Percentiles rank a stretch among this genome's conserved stretches.
phyloP scores from a whole-genome alignment of 257 asterid genomes.

The Echites panduratus region DNA sequence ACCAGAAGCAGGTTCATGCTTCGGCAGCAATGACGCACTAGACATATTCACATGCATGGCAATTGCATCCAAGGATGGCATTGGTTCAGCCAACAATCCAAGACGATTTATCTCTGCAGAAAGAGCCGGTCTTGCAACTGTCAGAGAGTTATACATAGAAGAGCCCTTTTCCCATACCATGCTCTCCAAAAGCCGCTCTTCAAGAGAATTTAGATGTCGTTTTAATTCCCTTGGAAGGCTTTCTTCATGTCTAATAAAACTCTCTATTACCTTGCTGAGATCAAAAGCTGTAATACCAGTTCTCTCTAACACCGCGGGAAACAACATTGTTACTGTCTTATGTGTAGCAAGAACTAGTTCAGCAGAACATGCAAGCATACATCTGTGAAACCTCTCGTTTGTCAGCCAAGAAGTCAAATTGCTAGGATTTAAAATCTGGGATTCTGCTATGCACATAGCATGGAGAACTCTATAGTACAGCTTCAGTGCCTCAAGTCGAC shows the following conservation, averaged over 20 bases:
- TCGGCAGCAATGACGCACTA: slow-evolving; percentile 35
- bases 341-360: slow-evolving; percentile 99
- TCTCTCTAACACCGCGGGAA: slow-evolving; percentile 93
- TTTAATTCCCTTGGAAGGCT: slow-evolving; percentile 95
- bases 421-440: slow-evolving; percentile 65
- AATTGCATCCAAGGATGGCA: slow-evolving; percentile 96
- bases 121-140: slow-evolving; percentile 77
- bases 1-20: slow-evolving; percentile 59
- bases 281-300: slow-evolving; percentile 98
- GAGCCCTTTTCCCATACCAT: slow-evolving; percentile 99
- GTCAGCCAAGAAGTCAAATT: slow-evolving; percentile 83
- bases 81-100: slow-evolving; percentile 93
- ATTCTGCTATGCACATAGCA: slow-evolving; percentile 89
- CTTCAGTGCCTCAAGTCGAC: slow-evolving; percentile 85
- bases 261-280: slow-evolving; percentile 97
- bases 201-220: slow-evolving; percentile 89
- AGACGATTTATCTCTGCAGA: slow-evolving; percentile 78
- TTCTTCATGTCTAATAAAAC: slow-evolving; percentile 93
- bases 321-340: slow-evolving; percentile 91
- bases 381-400: slow-evolving; percentile 94
- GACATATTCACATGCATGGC: slow-evolving; percentile 71
- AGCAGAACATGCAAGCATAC: slow-evolving; percentile 99
- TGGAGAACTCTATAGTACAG: slow-evolving; percentile 85
- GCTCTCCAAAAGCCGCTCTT: slow-evolving; percentile 90
- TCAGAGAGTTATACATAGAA: slow-evolving; percentile 92